These are phyloP conservation scores for Verticillium longisporum DNA, from an alignment of 2,329 filamentous ascomycete genomes.

Conservation along the genomic window DNA sequence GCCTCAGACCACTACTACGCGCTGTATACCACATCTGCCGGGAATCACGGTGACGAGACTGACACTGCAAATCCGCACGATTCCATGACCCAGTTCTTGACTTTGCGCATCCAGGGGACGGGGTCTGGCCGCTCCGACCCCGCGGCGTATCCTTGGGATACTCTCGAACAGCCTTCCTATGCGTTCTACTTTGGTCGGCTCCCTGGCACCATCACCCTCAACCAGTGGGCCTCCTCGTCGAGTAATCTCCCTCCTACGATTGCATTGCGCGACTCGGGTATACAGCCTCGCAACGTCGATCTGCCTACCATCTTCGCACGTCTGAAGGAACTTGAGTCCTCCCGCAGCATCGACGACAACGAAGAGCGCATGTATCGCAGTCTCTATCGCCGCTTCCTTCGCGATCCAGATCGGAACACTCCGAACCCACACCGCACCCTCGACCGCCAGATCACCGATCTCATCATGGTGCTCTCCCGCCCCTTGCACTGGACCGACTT, in stretches of 20 bases:
- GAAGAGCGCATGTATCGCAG: slow-evolving; percentile 53
- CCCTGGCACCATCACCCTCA: slow-evolving; percentile 66
- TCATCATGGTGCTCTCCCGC: slow-evolving; percentile 63
- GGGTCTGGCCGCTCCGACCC: slow-evolving; percentile 17
- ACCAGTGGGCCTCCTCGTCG: slow-evolving; percentile 57
- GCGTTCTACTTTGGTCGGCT: slow-evolving; percentile 59
- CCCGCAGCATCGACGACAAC: slow-evolving; percentile 43
- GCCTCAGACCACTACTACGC: slow-evolving; percentile 48
- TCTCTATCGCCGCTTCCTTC: slow-evolving; percentile 60
- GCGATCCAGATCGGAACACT: slow-evolving; percentile 56
- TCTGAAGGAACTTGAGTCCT: slow-evolving; percentile 47
- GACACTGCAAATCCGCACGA: slow-evolving; percentile 47
- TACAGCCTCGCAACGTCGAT: slow-evolving; percentile 53
- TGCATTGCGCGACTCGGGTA: slow-evolving; percentile 50
- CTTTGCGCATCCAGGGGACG: slow-evolving; percentile 38
- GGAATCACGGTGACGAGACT: slow-evolving; percentile 34
- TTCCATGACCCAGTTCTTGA: slow-evolving; percentile 53
- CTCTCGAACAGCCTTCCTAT: slow-evolving; percentile 68
- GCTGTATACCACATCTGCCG: slow-evolving; percentile 45
- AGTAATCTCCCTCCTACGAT: slow-evolving; percentile 50
- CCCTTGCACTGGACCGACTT: slow-evolving; percentile 65
- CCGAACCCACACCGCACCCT: slow-evolving; percentile 55
- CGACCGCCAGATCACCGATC: slow-evolving; percentile 65
- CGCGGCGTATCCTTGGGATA: slow-evolving; percentile 55
- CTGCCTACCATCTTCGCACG: slow-evolving; percentile 51